Evolutionary conservation across 352 stramenopile species (phyloP).

Genomic region (Aphanomyces astaci): DNA sequence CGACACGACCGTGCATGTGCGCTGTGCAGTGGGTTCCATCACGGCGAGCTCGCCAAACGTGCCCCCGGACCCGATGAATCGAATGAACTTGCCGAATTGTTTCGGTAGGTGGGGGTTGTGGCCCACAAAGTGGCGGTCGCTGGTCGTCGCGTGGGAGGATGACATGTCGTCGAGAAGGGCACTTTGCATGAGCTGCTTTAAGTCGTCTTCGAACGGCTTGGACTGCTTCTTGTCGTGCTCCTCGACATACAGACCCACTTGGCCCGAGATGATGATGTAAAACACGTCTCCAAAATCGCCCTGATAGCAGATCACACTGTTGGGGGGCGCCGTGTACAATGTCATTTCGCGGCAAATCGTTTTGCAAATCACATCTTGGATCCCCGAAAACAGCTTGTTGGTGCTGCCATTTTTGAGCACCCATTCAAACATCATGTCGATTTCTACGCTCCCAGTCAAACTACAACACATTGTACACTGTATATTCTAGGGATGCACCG

Average conservation of each 20-base stretch:
- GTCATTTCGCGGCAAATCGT: slow-evolving; percentile 85
- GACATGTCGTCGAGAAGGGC: slow-evolving; percentile 1
- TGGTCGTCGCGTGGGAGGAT: slow-evolving; percentile 5
- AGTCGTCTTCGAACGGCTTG: slow-evolving; percentile 14
- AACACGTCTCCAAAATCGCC: slow-evolving; percentile 78
- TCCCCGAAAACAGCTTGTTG: slow-evolving; percentile 71
- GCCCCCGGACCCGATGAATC: slow-evolving; percentile 58
- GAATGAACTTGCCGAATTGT: slow-evolving; percentile 62
- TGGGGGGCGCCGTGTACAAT: slow-evolving; percentile 48
- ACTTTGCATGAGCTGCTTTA: not conserved
- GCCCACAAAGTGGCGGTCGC: not conserved
- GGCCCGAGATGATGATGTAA: slow-evolving; percentile 66
- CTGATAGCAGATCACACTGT: slow-evolving; percentile 69
- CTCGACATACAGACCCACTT: slow-evolving; percentile 70
- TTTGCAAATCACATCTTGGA: slow-evolving; percentile 82
- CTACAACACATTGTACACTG: no score
- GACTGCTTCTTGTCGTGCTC: slow-evolving; percentile 36
- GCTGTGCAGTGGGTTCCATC: slow-evolving; percentile 61
- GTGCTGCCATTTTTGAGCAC: slow-evolving; percentile 74
- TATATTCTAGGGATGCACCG: no score
- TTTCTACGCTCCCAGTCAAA: slow-evolving; percentile 30
- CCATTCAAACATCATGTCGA: slow-evolving; percentile 72
- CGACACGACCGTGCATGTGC: slow-evolving; percentile 69
- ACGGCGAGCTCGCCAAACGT: slow-evolving; percentile 77
- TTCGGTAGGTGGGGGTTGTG: slow-evolving; percentile 21